These are phyloP conservation scores for Botrytis cinerea DNA, from an alignment of 2,329 filamentous ascomycete species.

Conservation along the genomic window DNA sequence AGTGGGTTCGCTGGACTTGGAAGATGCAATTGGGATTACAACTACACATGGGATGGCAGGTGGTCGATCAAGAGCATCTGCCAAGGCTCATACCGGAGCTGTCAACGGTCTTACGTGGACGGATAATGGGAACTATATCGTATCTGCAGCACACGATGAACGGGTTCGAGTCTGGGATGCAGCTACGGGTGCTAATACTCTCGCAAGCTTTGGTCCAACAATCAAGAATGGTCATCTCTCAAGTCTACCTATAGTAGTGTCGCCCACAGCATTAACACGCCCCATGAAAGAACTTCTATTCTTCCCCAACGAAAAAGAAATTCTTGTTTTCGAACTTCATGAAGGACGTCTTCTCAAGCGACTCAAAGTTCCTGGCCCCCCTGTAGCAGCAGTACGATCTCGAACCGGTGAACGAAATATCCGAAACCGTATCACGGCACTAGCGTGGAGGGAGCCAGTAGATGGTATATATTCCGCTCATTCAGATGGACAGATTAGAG, in stretches of 20 bases:
- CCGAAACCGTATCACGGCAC: constrained; percentile 68
- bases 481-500: constrained; percentile 78
- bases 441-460: constrained; percentile 69
- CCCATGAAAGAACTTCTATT: constrained; percentile 67
- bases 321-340: constrained; percentile 77
- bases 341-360: constrained; percentile 73
- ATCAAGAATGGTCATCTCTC: constrained; percentile 72
- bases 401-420: constrained; percentile 58
- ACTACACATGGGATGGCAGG: constrained; percentile 43
- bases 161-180: constrained; percentile 87
- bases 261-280: constrained; percentile 60
- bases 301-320: constrained; percentile 79
- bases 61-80: constrained; percentile 50
- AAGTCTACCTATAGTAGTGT: constrained; percentile 61
- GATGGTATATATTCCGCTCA: constrained; percentile 81
- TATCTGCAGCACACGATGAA: constrained; percentile 81
- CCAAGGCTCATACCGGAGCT: constrained; percentile 73
- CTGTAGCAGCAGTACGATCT: constrained; percentile 49
- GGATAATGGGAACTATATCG: constrained; percentile 71
- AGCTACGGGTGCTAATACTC: constrained; percentile 77
- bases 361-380: constrained; percentile 64
- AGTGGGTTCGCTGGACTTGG: constrained; percentile 77
- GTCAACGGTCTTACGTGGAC: constrained; percentile 88
- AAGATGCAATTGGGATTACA: constrained; percentile 73
- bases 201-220: constrained; percentile 82